Evolutionary conservation across 2,329 filamentous ascomycete species (phyloP).

Genomic region (Pezicula rhizophila): DNA sequence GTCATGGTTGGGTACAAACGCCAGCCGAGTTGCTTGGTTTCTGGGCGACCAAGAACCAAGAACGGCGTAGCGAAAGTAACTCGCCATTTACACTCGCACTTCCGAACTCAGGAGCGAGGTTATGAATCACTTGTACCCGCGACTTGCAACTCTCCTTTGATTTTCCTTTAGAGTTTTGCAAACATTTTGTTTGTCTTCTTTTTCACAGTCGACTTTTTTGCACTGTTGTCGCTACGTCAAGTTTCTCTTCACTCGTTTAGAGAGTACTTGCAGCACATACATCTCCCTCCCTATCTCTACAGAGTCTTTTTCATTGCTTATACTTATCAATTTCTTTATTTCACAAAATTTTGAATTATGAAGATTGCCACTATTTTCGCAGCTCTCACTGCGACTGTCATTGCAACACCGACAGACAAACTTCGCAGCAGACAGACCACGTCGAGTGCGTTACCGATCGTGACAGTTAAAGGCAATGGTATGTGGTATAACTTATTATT

Average conservation of each 20-base stretch:
- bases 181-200: too few relatives aligned
- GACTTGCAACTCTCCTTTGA: too few relatives aligned
- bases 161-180: too few relatives aligned
- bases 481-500: neutral
- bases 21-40: neutral
- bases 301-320: neutral
- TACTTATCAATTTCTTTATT: neutral
- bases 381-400: neutral
- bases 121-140: neutral
- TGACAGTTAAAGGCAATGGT: neutral
- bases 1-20: neutral
- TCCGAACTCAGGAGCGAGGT: neutral
- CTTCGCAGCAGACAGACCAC: neutral
- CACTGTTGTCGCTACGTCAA: too few relatives aligned
- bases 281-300: neutral
- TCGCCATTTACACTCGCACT: neutral
- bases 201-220: too few relatives aligned
- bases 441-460: neutral
- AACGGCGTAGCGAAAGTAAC: neutral
- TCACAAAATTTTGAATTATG: neutral
- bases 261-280: too few relatives aligned
- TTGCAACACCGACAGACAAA: neutral
- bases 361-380: neutral
- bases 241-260: too few relatives aligned
- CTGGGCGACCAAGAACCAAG: neutral